Evolutionary conservation across 2,329 filamentous ascomycete genomes (phyloP), one percentile per base, ranked within the genome.

Genomic region (Trichoderma harzianum): DNA sequence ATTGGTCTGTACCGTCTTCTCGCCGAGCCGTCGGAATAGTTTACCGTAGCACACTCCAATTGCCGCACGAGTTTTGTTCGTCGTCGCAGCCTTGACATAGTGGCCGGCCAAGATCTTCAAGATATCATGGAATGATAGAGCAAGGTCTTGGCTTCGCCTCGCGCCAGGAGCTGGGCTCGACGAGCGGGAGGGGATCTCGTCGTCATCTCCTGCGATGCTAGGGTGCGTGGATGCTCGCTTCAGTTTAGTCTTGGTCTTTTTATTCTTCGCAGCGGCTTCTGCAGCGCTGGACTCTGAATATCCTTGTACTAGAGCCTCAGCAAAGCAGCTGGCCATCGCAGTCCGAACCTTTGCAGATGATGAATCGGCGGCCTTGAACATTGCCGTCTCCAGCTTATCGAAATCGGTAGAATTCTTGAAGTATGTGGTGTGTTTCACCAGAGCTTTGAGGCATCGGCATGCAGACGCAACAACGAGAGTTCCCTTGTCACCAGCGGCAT

Each of bases 351-450:
- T 87, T 0, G 90, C 83, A 63, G 91, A 92, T 1, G 90, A 82
- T 43, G 91, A 95, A 76, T 99, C 96, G 72, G 97, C 91, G 0
- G 92, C 88, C 81, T 97, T 98, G 87, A 94, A 96, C 18, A 97
- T 84, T 7, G 92, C 89, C 39, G 88, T 88, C 81, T 95, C 94
- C 24, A 98, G 83, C 79, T 92, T 94, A 76, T 99, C 96, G 78
- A 97, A 97, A 79, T 99, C 96, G 79, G 87, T 91, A 16, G 92
- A 90, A 78, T 97, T 97, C 78, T 94, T 91, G 78, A 98, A 98
- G 79, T 93, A 97, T 0, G 88, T 82, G 0, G 95, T 98, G 73
- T 88, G 84, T 71, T 88, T 90, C 26, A 92, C 84, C 63, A 98
- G 84, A 69, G 90, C 86, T 78, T 92, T 91, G 74, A 99, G 83